Evolutionary conservation across 805 yeast species (phyloP).

Genomic region (Kluyveromyces starmeri): DNA sequence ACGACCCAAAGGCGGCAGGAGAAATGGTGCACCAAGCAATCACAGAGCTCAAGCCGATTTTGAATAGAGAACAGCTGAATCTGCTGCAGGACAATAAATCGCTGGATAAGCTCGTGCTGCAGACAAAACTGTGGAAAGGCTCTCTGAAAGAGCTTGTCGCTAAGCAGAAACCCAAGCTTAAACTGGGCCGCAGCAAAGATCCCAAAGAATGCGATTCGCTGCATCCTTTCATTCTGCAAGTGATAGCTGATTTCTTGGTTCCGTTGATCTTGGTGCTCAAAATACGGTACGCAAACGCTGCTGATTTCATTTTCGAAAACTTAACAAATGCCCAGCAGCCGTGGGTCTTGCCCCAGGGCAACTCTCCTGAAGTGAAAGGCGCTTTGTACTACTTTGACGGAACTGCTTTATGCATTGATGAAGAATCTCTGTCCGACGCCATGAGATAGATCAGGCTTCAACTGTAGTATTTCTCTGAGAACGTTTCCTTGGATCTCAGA

Average conservation of each 20-base stretch:
- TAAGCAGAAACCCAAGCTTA: not conserved
- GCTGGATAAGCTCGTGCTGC: conserved; percentile 5
- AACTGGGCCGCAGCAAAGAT: not conserved
- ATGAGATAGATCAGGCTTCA: no score
- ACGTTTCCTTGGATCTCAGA: conserved; percentile 36
- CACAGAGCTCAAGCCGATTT: conserved; percentile 8
- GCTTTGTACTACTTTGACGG: conserved; percentile 19
- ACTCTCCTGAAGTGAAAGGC: conserved; percentile 17
- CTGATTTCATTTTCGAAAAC: conserved; percentile 23
- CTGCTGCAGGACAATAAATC: conserved; percentile 6
- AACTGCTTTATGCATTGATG: conserved; percentile 2
- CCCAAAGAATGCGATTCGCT: conserved; percentile 7
- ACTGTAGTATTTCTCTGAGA: conserved; percentile 28
- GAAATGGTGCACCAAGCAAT: conserved; percentile 23
- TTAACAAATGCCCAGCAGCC: conserved; percentile 12
- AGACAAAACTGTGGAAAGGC: conserved; percentile 6
- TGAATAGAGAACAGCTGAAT: conserved; percentile 7
- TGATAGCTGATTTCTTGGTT: conserved; percentile 21
- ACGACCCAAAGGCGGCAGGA: conserved; percentile 19
- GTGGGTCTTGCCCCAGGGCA: conserved; percentile 22
- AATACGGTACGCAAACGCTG: conserved; percentile 23
- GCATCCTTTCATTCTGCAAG: conserved; percentile 18
- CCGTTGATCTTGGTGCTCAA: conserved; percentile 21
- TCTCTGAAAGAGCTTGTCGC: not conserved
- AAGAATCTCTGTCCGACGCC: not conserved